Base-by-base conservation (phyloP, 2,329 filamentous ascomycete genomes). In the Simplicillium sp. region DNA sequence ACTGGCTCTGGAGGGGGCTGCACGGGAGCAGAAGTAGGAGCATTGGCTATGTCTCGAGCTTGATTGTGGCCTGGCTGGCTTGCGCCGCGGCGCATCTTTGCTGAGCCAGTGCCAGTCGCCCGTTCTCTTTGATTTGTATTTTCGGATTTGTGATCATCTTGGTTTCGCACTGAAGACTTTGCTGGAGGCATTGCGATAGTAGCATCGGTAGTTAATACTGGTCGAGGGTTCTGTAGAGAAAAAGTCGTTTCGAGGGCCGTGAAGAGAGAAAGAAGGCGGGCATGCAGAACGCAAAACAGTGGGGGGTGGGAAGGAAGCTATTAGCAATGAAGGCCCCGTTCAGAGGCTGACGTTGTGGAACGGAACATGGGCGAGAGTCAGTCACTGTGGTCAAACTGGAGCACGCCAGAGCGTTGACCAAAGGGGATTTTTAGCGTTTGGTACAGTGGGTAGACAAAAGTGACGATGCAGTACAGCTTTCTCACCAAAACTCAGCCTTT, bases 11-110 rank as follows among this genome's bases (percentile, higher is more conserved):
- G 46, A 33, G 53, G 41, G 34, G 50, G 52, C 38, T 51, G 53
- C 18, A 57, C 44, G 13, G 59, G 54, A 34, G 56, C 51, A 33
- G 60, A 57, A 17, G 60, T 55, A 11, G 58, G 52, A 38, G 60
- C 66, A 45, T 60, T 68, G 45, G 60, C 59, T 36, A 60, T 61
- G 37, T 74, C 69, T 51, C 65, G 65, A 39, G 66, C 54, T 32
- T 70, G 58, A 28, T 59, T 67, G 14, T 67, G 64, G 34, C 68
- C 71, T 11, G 65, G 65, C 41, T 70, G 70, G 55, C 70, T 76
- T 41, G 67, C 72, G 13, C 68, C 68, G 31, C 75, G 68, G 40
- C 73, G 72, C 59, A 75, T 66, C 56, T 79, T 79, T 44, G 70
- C 65, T 40, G 71, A 70, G 13, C 64, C 62, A 42, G 56, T 55